Percentiles rank a stretch among this genome's conserved stretches.
Evolutionary conservation across 164 flowering plant species (phyloP).

Genomic region (Stephania cephalantha): DNA sequence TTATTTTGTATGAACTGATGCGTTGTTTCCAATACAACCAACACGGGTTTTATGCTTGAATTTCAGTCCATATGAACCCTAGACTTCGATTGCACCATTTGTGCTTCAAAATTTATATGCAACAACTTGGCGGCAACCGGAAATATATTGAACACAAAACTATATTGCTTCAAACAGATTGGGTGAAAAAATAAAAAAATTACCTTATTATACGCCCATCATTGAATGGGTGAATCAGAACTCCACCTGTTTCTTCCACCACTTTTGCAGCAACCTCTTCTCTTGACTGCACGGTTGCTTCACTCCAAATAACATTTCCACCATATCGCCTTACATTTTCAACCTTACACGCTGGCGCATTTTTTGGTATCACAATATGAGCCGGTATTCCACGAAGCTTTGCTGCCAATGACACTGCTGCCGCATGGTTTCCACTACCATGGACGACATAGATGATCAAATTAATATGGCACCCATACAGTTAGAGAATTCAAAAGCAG

Average conservation of each 20-base stretch:
- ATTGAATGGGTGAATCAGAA: conserved; percentile 78
- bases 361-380: conserved; percentile 72
- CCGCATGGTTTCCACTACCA: conserved; percentile 91
- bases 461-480: background rate
- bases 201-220: conserved; percentile 77
- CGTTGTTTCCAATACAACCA: no score
- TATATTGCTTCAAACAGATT: no score
- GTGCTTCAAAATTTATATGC: no score
- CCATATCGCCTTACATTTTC: conserved; percentile 80
- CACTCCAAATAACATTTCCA: conserved; percentile 74
- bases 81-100: no score
- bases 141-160: no score
- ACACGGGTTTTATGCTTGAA: no score
- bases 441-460: conserved; percentile 14
- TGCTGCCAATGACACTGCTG: conserved; percentile 89
- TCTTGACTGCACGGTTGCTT: conserved; percentile 63
- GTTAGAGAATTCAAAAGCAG: no score
- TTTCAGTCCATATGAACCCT: no score
- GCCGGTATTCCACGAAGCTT: conserved; percentile 75
- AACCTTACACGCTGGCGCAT: conserved; percentile 89
- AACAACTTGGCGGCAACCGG: no score
- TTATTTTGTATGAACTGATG: no score
- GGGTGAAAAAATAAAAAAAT: background rate
- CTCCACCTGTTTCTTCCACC: conserved; percentile 69
- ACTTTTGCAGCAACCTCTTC: conserved; percentile 52